Base-by-base conservation (phyloP, 2,329 filamentous ascomycete species). In the Botrytis elliptica region DNA sequence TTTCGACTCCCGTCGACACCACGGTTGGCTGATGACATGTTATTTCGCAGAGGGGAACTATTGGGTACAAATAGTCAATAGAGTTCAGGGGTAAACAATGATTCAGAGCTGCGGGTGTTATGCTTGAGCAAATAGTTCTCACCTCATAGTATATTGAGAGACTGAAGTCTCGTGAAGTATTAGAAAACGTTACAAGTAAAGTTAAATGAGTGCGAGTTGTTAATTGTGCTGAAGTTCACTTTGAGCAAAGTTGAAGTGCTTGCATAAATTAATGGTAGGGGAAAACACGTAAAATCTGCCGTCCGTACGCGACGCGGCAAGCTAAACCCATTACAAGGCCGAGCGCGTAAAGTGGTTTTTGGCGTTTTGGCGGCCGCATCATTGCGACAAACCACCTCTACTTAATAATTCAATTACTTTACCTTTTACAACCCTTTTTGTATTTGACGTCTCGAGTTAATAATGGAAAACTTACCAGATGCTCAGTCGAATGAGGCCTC, bases 11-110 rank as follows among this genome's bases (percentile, higher is more conserved):
- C 84, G 29, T 84, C 83, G 73, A 87, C 82, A 71, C 93, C 93
- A 78, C 93, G 90, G 84, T 97, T 97, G 79, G 91, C 94, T 77
- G 94, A 95, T 75, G 91, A 90, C 86, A 93, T 92, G 84, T 91
- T 94, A 78, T 90, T 88, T 83, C 92, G 91, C 75, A 97, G 87
- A 82, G 95, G 94, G 82, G 94, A 97, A 86, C 93, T 97, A 81
- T 70, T 22, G 25, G 57, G 63, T 79, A 79, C 78, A 80, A 81
- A 79, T 70, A 81, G 78, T 65, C 18, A 57, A 42, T 36, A 42
- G 62, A 20, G 18, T 69, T 67, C 65, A 63, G 55, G 20, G 38
- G 68, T 73, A 67, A 65, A 64, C 16, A 42, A 71, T 62, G 73
- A 73, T 71, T 44, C 22, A 14, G n/a, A 29, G 65, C 14, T 71